These are phyloP conservation scores for Populus hybrid DNA, from an alignment of 441 rosid species.

Conservation along the genomic window DNA sequence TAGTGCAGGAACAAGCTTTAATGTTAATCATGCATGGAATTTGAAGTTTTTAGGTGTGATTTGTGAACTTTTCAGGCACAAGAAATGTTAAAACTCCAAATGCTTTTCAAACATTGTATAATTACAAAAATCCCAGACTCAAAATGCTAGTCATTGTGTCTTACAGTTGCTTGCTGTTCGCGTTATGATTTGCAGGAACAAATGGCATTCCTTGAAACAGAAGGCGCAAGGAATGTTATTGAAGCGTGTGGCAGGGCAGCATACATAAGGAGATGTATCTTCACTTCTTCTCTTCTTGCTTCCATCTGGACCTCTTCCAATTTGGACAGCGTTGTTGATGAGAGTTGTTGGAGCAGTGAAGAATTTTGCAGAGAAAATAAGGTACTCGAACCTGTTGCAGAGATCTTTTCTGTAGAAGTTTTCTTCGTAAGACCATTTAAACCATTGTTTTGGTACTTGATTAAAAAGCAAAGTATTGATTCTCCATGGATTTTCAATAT, in stretches of 20 bases:
- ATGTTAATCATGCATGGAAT: not conserved
- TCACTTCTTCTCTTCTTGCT: conserved; percentile 41
- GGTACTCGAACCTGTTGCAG: conserved; percentile 12
- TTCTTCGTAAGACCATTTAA: not conserved
- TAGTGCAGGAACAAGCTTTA: not conserved
- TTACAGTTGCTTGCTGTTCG: not conserved
- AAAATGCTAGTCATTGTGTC: not conserved
- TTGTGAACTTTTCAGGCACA: too few species aligned
- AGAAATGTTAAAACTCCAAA: not conserved
- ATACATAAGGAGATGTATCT: conserved; percentile 33
- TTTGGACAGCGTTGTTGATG: conserved; percentile 17
- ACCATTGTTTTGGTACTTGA: not conserved
- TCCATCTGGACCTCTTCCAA: conserved; percentile 27
- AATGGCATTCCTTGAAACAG: conserved; percentile 35
- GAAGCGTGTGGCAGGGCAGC: conserved; percentile 38
- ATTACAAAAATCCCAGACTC: not conserved
- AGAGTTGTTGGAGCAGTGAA: conserved; percentile 35
- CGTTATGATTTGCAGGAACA: conserved; percentile 25
- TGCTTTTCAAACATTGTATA: not conserved
- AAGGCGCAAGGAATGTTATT: conserved; percentile 34
- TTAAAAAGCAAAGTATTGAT: not conserved
- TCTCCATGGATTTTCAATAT: not conserved
- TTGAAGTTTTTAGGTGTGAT: not conserved
- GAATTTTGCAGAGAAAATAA: conserved; percentile 38
- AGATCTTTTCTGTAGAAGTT: not conserved